Percentiles rank a stretch among this genome's conserved stretches.
These are phyloP conservation scores for Naganishia liquefaciens DNA, from an alignment of 1,284 basidiomycete genomes.

Conservation along the genomic window DNA sequence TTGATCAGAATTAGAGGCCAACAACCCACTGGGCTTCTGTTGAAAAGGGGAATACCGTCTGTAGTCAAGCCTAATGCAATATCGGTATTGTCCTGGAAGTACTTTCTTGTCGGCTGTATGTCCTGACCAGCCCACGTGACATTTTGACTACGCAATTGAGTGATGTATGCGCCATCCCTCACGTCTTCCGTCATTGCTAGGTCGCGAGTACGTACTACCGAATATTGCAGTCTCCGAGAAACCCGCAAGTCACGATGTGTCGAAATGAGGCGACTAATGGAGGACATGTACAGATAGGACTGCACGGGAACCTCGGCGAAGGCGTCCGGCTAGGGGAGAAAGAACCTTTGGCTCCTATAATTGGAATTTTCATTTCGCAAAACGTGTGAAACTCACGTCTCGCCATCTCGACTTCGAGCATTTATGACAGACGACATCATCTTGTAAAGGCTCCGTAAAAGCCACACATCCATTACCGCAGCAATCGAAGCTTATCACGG, in stretches of 20 bases:
- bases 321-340: not conserved
- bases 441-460: not conserved
- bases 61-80: not conserved
- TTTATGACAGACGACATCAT: not conserved
- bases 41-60: not conserved
- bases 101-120: not conserved
- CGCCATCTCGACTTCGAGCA: not conserved
- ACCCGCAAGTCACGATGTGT: not conserved
- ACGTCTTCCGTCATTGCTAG: not conserved
- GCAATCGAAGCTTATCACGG: not conserved
- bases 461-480: slow-evolving; percentile 4
- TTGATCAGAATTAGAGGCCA: not conserved
- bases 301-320: not conserved
- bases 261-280: not conserved
- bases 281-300: not conserved
- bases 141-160: not conserved
- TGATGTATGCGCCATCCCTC: not conserved
- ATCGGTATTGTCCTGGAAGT: not conserved
- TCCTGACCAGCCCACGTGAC: not conserved
- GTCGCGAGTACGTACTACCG: not conserved
- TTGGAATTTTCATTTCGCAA: not conserved
- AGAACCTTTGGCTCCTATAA: not conserved
- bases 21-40: not conserved
- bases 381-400: too few species aligned
- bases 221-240: not conserved